Evolutionary conservation across 768 basidiomycete species (phyloP), one percentile per base, ranked within the genome.

Genomic region (Russula sp.): DNA sequence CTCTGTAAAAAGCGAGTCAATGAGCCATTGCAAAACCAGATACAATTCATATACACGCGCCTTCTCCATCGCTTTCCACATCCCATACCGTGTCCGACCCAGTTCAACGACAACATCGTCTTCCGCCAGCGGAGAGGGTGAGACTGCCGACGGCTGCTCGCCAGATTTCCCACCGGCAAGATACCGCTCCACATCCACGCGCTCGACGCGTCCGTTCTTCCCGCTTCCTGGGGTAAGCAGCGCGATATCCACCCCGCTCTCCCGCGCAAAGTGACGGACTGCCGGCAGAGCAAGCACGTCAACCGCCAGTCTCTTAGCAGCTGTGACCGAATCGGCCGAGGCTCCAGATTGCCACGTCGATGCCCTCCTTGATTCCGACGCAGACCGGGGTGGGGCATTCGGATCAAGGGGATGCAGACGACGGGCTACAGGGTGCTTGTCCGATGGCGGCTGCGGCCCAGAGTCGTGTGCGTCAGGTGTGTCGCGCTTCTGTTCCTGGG

Each of bases 31-130:
- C 26, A 22, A n/a, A 48, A 38, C 30, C 32, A 38, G 18, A 38
- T 3, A 32, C 1, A 52, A 13, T 8, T 22, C 2, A 44, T 22
- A 49, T 22, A 66, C 76, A 66, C 76, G 30, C 55, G 87, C 90
- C 83, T 90, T 90, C 11, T 80, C 83, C 92, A 94, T 94, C 2
- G 90, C 88, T 69, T 90, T 90, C 87, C 85, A 94, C 92, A 94
- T 95, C 11, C 85, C 86, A 71, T 85, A 83, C 59, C 92, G 79
- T 16, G 90, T 92, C 67, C 90, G 78, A 5, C 85, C 86, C 28
- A 94, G 79, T 58, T 90, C 90, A 3, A 92, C 82, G 2, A 87
- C 76, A 11, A 81, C 75, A 62, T 90, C 88, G 46, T 54, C 64
- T 30, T 50, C 80, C 68, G 28, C 26, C n/a, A 44, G 32, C 14